Percentiles rank a stretch among this genome's conserved stretches.
These are phyloP conservation scores for Suhomyces choctaworum DNA, from an alignment of 1,139 yeast genomes.

Conservation along the genomic window DNA sequence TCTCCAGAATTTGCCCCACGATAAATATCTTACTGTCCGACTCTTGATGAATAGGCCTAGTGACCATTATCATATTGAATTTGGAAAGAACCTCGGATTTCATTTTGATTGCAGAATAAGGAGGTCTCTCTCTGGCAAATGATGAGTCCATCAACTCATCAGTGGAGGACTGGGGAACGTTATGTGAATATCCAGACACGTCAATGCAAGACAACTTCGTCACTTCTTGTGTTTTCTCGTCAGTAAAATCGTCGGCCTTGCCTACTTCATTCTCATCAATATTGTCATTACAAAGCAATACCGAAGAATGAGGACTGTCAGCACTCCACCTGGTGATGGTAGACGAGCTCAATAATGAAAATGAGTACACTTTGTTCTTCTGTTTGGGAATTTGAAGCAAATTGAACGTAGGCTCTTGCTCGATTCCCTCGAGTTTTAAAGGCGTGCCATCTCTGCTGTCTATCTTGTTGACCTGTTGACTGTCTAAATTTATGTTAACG, in stretches of 20 bases:
- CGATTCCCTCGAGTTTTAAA: constrained; percentile 9
- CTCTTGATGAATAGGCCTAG: constrained; percentile 22
- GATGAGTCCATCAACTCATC: constrained; percentile 51
- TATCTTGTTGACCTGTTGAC: constrained; percentile 22
- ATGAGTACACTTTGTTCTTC: constrained; percentile 10
- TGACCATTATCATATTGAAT: constrained; percentile 53
- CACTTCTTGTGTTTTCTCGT: constrained; percentile 20
- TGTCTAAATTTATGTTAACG: constrained; percentile 31
- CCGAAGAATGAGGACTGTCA: constrained; percentile 9
- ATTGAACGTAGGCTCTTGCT: constrained; percentile 9
- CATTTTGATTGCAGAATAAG: constrained; percentile 49
- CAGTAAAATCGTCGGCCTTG: constrained; percentile 23
- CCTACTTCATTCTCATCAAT: constrained; percentile 3
- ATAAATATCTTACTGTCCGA: constrained; percentile 36
- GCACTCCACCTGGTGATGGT: constrained; percentile 8
- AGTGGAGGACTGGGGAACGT: constrained; percentile 48
- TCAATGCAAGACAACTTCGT: constrained; percentile 45
- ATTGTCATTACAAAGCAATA: constrained; percentile 20
- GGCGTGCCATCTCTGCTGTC: constrained; percentile 22
- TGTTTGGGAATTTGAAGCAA: constrained; percentile 13
- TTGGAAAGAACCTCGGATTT: constrained; percentile 32
- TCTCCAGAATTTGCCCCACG: constrained; percentile 32
- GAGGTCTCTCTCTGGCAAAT: constrained; percentile 44
- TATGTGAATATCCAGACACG: constrained; percentile 30
- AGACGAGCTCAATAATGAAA: constrained; percentile 21